Percentiles rank a stretch among this genome's conserved stretches.
Conservation (phyloP, 768 basidiomycete species). For the Serendipita sp. region DNA sequence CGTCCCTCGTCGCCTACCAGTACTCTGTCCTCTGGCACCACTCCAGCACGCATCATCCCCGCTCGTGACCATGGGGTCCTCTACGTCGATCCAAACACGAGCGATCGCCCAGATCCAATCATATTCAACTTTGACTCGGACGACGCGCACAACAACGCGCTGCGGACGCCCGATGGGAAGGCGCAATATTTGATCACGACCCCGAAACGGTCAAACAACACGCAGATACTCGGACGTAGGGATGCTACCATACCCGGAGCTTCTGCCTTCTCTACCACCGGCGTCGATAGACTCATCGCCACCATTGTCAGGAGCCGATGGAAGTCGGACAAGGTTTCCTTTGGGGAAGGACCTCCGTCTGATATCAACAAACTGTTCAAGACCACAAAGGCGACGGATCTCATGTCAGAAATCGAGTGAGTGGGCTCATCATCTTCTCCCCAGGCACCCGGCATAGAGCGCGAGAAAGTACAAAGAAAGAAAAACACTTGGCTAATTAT, state of each 20-base stretch:
- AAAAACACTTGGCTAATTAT: too few relatives aligned
- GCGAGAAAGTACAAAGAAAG: too few relatives aligned
- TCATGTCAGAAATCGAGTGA: background rate
- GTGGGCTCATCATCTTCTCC: background rate
- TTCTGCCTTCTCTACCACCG: background rate
- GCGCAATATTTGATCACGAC: background rate
- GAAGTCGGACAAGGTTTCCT: background rate
- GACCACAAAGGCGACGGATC: background rate
- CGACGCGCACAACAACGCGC: background rate
- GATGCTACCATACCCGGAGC: background rate
- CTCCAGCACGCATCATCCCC: background rate
- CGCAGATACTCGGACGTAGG: background rate
- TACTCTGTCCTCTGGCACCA: background rate
- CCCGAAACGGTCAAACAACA: background rate
- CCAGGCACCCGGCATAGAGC: background rate
- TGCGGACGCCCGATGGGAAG: background rate
- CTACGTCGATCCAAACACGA: background rate
- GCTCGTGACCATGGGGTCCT: background rate
- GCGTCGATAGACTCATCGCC: background rate
- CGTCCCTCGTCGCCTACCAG: background rate
- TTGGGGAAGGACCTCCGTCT: background rate
- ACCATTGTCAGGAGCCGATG: background rate
- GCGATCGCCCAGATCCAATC: background rate
- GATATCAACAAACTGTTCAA: background rate
- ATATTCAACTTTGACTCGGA: background rate